Base-by-base conservation (phyloP, 495 filamentous ascomycete species). In the Penicillium bovifimosum region DNA sequence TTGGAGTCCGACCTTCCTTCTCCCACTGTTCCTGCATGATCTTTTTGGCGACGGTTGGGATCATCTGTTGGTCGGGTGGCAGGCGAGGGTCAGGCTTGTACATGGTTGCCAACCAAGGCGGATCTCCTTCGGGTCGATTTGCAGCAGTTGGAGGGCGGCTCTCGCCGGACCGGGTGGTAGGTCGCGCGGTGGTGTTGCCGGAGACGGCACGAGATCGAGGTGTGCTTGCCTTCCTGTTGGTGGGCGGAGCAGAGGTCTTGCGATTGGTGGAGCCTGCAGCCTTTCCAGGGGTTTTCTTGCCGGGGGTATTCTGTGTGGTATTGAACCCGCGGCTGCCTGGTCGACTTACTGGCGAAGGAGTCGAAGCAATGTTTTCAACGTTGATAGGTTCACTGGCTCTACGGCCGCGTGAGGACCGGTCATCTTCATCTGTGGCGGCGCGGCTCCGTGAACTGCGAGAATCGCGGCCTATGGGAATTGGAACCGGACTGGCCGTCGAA, bases 1-100 rank as follows among this genome's bases (percentile, higher is more conserved):
- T 87, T 5, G 87, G 88, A 53, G 84, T 85, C 45, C 87, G 87
- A 43, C 90, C 91, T 69, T 96, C 90, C 58, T 83, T 85, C 69
- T 91, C 90, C 91, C 89, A 95, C 64, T 93, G 89, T 66, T 96
- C 89, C 74, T 96, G 93, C 63, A 91, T 86, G 70, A 97, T 78
- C 54, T 87, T 81, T 60, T 86, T 93, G 35, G 93, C 93, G 52
- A 96, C 89, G 0, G 93, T 98, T 3, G 93, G 93, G 14, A 98
- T 80, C 46, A 98, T 81, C 65, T 98, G 93, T 67, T 97, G 87
- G 50, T 98, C 93, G 10, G 90, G 93, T 34, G 93, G 93, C 11
- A 98, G 79, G 34, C 90, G 84, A 33, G 93, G 93, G 65, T 98
- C 93, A 3, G 93, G 95, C 61, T 93, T 95, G 67, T 96, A 98